Conservation (phyloP, 495 filamentous ascomycete species). For the Podospora tetraspora region DNA sequence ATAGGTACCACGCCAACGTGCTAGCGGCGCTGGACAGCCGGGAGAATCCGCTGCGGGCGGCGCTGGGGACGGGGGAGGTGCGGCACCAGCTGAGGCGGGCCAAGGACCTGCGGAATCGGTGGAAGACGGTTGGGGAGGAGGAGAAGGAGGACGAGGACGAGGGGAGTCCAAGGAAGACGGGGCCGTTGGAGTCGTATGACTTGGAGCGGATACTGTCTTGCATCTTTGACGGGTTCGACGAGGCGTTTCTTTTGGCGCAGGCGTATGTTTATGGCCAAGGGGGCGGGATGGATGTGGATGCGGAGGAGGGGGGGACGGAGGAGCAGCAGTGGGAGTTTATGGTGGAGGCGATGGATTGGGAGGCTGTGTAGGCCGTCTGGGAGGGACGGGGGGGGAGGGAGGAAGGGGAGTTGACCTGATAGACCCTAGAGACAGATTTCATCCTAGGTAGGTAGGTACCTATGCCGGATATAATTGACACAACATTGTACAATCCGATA, state of each 20-base stretch:
- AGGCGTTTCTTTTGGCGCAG: constrained; percentile 30
- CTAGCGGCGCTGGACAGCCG: constrained; percentile 48
- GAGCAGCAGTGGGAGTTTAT: constrained; percentile 54
- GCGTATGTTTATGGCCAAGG: constrained; percentile 17
- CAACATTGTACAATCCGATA: not conserved
- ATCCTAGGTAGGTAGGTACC: not conserved
- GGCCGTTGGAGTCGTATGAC: constrained; percentile 49
- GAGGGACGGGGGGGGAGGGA: not conserved
- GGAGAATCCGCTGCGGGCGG: constrained; percentile 45
- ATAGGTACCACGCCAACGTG: constrained; percentile 62
- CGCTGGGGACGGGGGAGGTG: constrained; percentile 47
- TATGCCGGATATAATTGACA: not conserved
- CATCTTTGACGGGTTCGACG: constrained; percentile 39
- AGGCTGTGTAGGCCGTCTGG: constrained; percentile 38
- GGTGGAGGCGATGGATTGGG: constrained; percentile 63
- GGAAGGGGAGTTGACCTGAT: not conserved
- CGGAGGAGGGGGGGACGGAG: constrained; percentile 17
- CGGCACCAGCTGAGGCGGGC: constrained; percentile 48
- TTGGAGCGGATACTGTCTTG: constrained; percentile 49
- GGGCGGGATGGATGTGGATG: constrained; percentile 12
- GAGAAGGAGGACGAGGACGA: constrained; percentile 35
- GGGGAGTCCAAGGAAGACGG: constrained; percentile 29
- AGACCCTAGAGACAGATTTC: not conserved
- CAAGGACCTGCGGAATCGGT: constrained; percentile 61
- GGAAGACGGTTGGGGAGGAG: constrained; percentile 56